Evolutionary conservation across 768 basidiomycete species (phyloP), one percentile per base, ranked within the genome.

Genomic region (Trametes coccinea): DNA sequence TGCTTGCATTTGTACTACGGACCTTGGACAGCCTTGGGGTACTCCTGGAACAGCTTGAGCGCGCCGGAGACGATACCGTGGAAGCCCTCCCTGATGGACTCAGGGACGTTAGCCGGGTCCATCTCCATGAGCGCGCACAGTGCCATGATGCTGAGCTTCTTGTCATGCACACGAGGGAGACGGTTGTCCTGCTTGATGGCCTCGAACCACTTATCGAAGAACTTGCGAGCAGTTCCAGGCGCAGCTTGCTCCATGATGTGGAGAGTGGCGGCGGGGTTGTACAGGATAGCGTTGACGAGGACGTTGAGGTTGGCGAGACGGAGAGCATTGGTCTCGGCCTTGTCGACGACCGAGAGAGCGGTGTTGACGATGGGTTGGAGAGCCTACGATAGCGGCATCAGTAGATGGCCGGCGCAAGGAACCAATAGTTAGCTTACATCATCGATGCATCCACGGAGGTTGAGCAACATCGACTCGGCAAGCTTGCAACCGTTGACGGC

Each of bases 81-180:
- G 91, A 92, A 94, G 10, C 87, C 89, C 4, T 86, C 85, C 61
- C 81, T 80, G 63, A 93, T 74, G 16, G 75, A 72, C 44, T 80
- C 79, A 2, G 89, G 91, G 39, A 92, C 79, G 50, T 70, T 71
- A 8, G 72, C 71, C 2, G 83, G 81, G 11, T 85, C 78, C 73
- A 92, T 76, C 74, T 93, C 91, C 70, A 96, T 77, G 60, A 95
- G 75, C 47, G 86, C 85, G 63, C 87, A 90, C 59, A 95, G 72
- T 9, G 93, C 85, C 59, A 91, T 71, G 58, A 95, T 84, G 66
- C 83, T 85, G 59, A 95, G 77, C 74, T 89, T 93, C 82, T 94
- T 93, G 76, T 95, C 93, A 70, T 96, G 93, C 46, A 96, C 92
- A 17, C 93, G 84, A 11, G 92, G 90, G 39, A 94, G 80, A 50